A percentile compares a stretch with the other conserved stretches of the same genome.
Conservation (phyloP, 257 asterid genomes). For the Nicotiana tabacum region DNA sequence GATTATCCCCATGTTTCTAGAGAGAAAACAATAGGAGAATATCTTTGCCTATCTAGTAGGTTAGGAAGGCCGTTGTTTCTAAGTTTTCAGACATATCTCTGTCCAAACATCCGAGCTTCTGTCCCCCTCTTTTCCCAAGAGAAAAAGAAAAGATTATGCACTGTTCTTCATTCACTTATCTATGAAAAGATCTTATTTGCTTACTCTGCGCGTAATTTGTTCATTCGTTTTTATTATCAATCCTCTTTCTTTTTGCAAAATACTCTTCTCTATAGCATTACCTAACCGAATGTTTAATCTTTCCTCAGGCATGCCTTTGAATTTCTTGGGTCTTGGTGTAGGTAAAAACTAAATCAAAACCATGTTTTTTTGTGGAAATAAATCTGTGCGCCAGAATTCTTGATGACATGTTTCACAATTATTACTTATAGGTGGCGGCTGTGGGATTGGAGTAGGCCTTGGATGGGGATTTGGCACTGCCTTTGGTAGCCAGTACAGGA, state of each 20-base stretch:
- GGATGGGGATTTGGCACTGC: conserved; percentile 97
- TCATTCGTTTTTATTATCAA: background rate
- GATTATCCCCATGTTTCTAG: background rate
- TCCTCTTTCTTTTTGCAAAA: background rate
- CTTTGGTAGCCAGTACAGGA: conserved; percentile 79
- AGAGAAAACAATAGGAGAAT: background rate
- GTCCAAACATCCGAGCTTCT: background rate
- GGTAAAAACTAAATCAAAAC: conserved; percentile 37
- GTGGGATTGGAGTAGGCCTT: conserved; percentile 87
- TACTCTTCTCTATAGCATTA: background rate
- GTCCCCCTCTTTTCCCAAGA: background rate
- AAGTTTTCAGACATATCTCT: background rate
- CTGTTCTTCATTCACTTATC: background rate
- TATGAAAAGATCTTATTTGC: background rate
- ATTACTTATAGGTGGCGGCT: conserved; percentile 75
- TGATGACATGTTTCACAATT: background rate
- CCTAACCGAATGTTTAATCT: background rate
- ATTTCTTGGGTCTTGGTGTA: conserved; percentile 75
- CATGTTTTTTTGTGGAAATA: background rate
- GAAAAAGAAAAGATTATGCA: background rate
- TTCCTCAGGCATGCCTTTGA: conserved; percentile 69
- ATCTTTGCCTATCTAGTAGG: background rate
- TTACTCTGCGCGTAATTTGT: background rate
- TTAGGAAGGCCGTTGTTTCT: background rate
- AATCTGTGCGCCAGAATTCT: background rate